These are phyloP conservation scores for Licmophora abbreviata DNA, from an alignment of 108 stramenopile species.

Conservation along the genomic window DNA sequence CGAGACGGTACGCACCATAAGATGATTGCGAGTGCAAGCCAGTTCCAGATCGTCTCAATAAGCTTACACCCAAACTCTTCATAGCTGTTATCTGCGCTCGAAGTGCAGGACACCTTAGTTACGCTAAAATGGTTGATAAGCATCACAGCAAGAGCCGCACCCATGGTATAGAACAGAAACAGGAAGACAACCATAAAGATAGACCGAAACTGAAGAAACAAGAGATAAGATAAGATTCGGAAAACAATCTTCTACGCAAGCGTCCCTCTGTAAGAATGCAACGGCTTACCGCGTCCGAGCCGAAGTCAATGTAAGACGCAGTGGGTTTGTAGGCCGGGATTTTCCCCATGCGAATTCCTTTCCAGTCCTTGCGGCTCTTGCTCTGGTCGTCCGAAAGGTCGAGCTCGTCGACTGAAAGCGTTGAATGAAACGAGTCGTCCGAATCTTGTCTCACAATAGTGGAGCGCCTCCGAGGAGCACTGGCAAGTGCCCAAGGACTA, in stretches of 20 bases:
- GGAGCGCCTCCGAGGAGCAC: too few relatives aligned
- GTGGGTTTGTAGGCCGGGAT: neutral
- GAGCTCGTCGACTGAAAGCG: neutral
- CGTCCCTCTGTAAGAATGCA: neutral
- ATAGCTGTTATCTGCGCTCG: neutral
- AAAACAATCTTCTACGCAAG: neutral
- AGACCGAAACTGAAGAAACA: neutral
- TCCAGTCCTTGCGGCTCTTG: too few relatives aligned
- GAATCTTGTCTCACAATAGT: too few relatives aligned
- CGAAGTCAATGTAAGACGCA: constrained; percentile 3
- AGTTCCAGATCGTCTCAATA: neutral
- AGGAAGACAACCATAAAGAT: neutral
- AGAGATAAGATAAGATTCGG: neutral
- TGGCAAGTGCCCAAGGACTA: too few relatives aligned
- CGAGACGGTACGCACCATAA: neutral
- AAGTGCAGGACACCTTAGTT: neutral
- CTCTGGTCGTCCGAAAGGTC: neutral
- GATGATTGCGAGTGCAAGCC: constrained; percentile 1
- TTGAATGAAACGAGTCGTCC: neutral
- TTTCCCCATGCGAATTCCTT: too few relatives aligned
- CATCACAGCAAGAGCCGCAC: neutral
- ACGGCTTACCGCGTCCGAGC: neutral
- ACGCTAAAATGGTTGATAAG: neutral
- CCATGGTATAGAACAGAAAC: neutral
- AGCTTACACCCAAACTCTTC: neutral